phyloP scores from a whole-genome alignment of 2,329 filamentous ascomycete species.

The Dothidotthia symphoricarpi region DNA sequence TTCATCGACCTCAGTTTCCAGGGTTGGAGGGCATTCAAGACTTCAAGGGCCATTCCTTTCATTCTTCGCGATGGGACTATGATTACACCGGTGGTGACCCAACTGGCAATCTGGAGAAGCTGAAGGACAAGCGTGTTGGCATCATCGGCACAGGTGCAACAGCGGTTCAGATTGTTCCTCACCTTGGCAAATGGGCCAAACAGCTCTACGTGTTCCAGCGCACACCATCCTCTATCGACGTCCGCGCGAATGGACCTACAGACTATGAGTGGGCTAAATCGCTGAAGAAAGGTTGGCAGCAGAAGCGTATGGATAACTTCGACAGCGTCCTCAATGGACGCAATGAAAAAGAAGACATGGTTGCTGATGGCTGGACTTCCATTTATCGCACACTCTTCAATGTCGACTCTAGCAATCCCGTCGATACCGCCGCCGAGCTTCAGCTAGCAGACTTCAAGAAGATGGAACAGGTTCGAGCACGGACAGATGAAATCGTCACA shows the following conservation, averaged over 20 bases:
- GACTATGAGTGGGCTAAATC: slow-evolving; percentile 13
- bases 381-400: slow-evolving; percentile 19
- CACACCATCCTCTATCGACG: slow-evolving; percentile 49
- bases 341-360: slow-evolving; percentile 40
- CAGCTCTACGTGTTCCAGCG: slow-evolving; percentile 59
- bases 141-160: slow-evolving; percentile 39
- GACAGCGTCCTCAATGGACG: slow-evolving; percentile 39
- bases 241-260: slow-evolving; percentile 31
- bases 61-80: slow-evolving; percentile 30
- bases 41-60: slow-evolving; percentile 32
- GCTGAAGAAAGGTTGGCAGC: slow-evolving; percentile 51
- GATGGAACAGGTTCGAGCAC: slow-evolving; percentile 48
- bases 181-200: slow-evolving; percentile 48
- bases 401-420: slow-evolving; percentile 9
- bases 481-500: slow-evolving; percentile 54
- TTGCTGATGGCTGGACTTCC: slow-evolving; percentile 53
- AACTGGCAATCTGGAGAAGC: slow-evolving; percentile 29
- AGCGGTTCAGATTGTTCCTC: slow-evolving; percentile 38
- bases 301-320: slow-evolving; percentile 49
- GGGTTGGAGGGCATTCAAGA: slow-evolving; percentile 22
- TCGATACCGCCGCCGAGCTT: slow-evolving; percentile 15
- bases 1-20: slow-evolving; percentile 43
- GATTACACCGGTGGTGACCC: slow-evolving; percentile 24
- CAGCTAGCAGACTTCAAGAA: slow-evolving; percentile 39
- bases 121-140: slow-evolving; percentile 38